Evolutionary conservation across 805 yeast species (phyloP), one percentile per base, ranked within the genome.

Genomic region (Yarrowia porcina): DNA sequence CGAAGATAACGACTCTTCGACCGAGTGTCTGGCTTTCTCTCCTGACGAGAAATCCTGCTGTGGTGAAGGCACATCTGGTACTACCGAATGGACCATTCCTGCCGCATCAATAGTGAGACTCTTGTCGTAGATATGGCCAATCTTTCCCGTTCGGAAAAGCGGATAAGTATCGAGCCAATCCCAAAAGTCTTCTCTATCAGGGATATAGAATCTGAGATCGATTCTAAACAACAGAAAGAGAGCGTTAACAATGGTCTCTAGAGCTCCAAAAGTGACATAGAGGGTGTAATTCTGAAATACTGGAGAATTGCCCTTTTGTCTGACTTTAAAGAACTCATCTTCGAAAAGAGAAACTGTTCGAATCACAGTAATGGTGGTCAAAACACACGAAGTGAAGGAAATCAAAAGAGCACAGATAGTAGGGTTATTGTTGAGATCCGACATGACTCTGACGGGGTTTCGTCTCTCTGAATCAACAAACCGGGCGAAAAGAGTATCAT

Each of bases 201-300:
- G 93, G 73, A 89, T 84, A 78, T 88, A 88, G 75, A 88, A 88
- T 72, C 94, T 80, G 69, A 88, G 77, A 72, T 88, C 94, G 60
- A 86, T 83, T 72, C 96, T 80, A 18, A 85, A 84, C 30, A 85
- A 68, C 63, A 88, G 71, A 71, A 85, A 86, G 33, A 85, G 65
- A 8, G 83, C 63, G 66, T 85, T 81, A 61, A 84, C 82, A 27
- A 85, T 68, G 0, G 78, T 74, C 75, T 88, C 94, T 47, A 85
- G 75, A 2, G 80, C 82, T 30, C 92, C 92, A 83, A 89, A 87
- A 68, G 82, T 75, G 28, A 84, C 77, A 71, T 86, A 88, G 83
- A 86, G 82, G 20, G 83, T 84, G 49, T 81, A 83, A 15, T 86
- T 84, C 63, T 77, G 74, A 69, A 75, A 77, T 7, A 83, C 75